A percentile compares a stretch with the other conserved stretches of the same genome.
phyloP scores from a whole-genome alignment of 2,329 filamentous ascomycete species.

The Zalaria sp. region DNA sequence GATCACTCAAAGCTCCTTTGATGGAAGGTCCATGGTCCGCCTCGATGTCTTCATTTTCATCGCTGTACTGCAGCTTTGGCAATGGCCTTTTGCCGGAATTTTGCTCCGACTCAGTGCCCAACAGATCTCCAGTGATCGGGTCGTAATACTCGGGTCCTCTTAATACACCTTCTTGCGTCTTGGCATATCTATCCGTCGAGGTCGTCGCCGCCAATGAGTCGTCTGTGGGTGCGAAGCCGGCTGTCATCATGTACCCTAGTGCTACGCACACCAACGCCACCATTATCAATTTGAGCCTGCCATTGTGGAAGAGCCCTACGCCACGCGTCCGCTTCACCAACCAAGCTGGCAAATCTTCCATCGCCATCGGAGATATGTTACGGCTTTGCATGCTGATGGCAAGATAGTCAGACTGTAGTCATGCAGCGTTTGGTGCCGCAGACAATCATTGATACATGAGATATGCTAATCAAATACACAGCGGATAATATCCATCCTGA shows the following conservation, averaged over 20 bases:
- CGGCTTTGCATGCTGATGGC: neutral
- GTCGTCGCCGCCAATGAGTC: conserved; percentile 2
- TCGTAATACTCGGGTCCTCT: conserved; percentile 11
- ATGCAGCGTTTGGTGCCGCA: neutral
- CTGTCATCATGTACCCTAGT: conserved; percentile 17
- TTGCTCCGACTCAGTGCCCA: neutral
- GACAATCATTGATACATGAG: neutral
- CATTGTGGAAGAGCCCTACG: conserved; percentile 5
- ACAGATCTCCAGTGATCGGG: neutral
- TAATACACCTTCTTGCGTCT: conserved; percentile 9
- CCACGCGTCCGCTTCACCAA: conserved; percentile 1
- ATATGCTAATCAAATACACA: neutral
- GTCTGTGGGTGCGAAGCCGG: conserved; percentile 9
- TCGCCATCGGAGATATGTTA: neutral
- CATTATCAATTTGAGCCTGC: conserved; percentile 11
- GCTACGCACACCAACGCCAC: conserved; percentile 13
- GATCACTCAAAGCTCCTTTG: conserved; percentile 17
- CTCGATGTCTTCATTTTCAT: conserved; percentile 2
- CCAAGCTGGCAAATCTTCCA: conserved; percentile 6
- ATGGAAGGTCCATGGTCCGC: conserved; percentile 12
- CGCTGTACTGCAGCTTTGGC: neutral
- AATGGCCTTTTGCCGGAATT: neutral
- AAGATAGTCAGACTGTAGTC: neutral
- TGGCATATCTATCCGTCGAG: conserved; percentile 5
- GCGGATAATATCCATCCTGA: neutral